Conservation (phyloP, 257 asterid species). For the Gardenia jasminoides region DNA sequence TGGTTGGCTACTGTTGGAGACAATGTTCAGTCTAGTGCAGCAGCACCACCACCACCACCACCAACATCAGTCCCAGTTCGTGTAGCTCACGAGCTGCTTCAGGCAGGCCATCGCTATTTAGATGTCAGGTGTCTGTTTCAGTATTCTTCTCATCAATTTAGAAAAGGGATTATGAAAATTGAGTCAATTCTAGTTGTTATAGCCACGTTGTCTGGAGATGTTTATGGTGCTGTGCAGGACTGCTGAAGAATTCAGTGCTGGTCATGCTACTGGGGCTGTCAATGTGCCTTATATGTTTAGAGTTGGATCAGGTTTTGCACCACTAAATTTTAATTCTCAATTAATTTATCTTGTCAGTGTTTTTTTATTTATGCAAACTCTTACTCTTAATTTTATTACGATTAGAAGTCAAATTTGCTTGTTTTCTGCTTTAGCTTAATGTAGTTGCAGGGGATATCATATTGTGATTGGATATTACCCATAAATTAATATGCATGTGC, state of each 20-base stretch:
- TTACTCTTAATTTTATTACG: no score
- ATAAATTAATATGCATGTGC: background rate
- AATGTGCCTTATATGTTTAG: conserved; percentile 70
- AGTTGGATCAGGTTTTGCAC: conserved; percentile 49
- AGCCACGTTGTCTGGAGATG: background rate
- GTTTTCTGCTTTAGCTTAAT: background rate
- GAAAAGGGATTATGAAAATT: background rate
- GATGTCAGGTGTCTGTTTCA: conserved; percentile 57
- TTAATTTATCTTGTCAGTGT: background rate
- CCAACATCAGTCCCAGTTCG: conserved; percentile 70
- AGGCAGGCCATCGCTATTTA: conserved; percentile 70
- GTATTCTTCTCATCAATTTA: background rate
- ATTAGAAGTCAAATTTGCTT: background rate
- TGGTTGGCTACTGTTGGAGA: conserved; percentile 41
- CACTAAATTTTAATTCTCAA: background rate
- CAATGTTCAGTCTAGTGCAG: conserved; percentile 33
- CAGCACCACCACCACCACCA: background rate
- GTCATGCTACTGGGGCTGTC: conserved; percentile 66
- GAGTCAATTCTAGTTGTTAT: background rate
- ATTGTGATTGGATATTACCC: no score
- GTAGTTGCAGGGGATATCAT: background rate
- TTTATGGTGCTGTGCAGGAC: conserved; percentile 43
- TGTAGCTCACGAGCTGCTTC: conserved; percentile 72
- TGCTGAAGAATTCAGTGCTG: conserved; percentile 56
- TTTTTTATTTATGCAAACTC: no score